A percentile compares a stretch with the other conserved stretches of the same genome.
These are phyloP conservation scores for Vitis hybrid DNA, from an alignment of 177 flowering plant species.

Conservation along the genomic window DNA sequence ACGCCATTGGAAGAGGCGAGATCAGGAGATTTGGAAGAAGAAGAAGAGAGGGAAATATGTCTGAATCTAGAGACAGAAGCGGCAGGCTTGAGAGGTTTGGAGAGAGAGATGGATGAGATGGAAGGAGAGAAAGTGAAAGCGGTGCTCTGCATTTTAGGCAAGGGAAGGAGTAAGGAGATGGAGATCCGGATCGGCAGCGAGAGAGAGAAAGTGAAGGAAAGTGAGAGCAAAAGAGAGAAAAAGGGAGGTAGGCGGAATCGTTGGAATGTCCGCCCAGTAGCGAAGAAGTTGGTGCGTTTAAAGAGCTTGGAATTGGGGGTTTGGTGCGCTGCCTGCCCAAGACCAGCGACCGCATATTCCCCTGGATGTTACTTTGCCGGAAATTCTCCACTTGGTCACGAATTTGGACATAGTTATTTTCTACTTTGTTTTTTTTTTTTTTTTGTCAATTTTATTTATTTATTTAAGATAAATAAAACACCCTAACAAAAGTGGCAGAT, in stretches of 20 bases:
- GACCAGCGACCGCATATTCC: no score
- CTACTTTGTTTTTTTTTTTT: no score
- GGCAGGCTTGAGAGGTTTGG: conserved; percentile 17
- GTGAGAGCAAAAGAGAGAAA: neutral
- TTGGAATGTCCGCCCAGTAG: conserved; percentile 21
- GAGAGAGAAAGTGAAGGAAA: conserved; percentile 14
- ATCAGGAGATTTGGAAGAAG: conserved; percentile 21
- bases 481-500: no score
- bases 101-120: conserved; percentile 39
- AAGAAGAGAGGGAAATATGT: conserved; percentile 22
- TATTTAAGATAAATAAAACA: no score
- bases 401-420: no score
- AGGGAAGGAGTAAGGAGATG: conserved; percentile 11
- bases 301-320: no score
- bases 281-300: neutral
- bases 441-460: no score
- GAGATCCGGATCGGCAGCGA: conserved; percentile 4
- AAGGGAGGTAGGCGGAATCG: neutral
- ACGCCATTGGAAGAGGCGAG: conserved; percentile 27
- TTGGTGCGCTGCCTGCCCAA: no score
- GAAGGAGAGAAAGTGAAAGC: conserved; percentile 47
- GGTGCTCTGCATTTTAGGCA: conserved; percentile 54
- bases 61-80: conserved; percentile 18
- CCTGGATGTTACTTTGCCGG: no score
- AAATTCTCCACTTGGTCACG: no score